These are phyloP conservation scores for Cladosporium sp. DNA, from an alignment of 2,329 filamentous ascomycete species.

Conservation along the genomic window DNA sequence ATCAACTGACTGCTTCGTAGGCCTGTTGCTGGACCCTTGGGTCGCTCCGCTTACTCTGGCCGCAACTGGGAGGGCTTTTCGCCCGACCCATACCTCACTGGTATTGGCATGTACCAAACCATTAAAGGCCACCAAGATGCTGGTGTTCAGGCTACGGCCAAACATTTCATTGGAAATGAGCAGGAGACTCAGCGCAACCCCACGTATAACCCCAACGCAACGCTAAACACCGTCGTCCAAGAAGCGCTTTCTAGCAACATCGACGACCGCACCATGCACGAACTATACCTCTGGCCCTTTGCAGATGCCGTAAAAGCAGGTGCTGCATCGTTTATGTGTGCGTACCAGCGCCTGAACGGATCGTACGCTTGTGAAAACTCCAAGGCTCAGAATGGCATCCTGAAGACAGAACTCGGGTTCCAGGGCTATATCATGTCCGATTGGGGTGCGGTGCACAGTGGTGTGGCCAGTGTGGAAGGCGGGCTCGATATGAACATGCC, in stretches of 20 bases:
- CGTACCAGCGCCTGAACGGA: constrained; percentile 53
- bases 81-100: constrained; percentile 60
- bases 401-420: constrained; percentile 70
- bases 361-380: constrained; percentile 60
- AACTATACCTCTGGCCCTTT: constrained; percentile 24
- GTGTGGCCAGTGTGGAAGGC: constrained; percentile 55
- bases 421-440: constrained; percentile 62
- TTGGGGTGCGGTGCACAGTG: constrained; percentile 60
- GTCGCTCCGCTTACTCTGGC: constrained; percentile 14
- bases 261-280: constrained; percentile 24
- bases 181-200: constrained; percentile 14
- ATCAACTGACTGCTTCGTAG: constrained; percentile 33
- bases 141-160: constrained; percentile 32
- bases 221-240: constrained; percentile 17
- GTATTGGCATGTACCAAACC: constrained; percentile 43
- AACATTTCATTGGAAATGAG: constrained; percentile 14
- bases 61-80: constrained; percentile 57
- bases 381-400: constrained; percentile 61
- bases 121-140: constrained; percentile 46
- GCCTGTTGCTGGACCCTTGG: constrained; percentile 38
- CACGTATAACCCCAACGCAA: constrained; percentile 3
- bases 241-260: constrained; percentile 34
- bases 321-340: constrained; percentile 28
- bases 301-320: constrained; percentile 19
- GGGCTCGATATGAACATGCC: constrained; percentile 57